These are phyloP conservation scores for Fusarium sp. DNA, from an alignment of 2,329 filamentous ascomycete genomes.

Conservation along the genomic window DNA sequence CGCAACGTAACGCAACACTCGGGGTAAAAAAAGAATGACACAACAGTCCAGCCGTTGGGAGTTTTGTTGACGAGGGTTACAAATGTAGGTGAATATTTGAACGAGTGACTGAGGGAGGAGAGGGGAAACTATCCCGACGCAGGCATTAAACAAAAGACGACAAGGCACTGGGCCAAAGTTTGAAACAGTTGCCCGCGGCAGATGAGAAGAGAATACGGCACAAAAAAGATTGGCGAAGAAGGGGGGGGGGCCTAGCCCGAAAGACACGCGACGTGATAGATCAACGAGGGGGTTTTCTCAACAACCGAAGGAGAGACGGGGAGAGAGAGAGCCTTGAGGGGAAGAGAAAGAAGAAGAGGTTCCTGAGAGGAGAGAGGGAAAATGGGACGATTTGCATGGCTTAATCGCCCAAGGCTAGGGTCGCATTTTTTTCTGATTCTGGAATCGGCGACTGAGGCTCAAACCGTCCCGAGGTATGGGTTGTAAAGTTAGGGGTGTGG, in stretches of 20 bases:
- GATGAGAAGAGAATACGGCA: slow-evolving; percentile 24
- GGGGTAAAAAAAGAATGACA: slow-evolving; percentile 16
- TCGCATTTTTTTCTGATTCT: slow-evolving; percentile 21
- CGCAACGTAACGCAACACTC: neutral
- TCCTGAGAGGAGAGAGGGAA: slow-evolving; percentile 10
- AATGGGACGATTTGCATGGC: slow-evolving; percentile 34
- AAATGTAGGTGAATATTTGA: slow-evolving; percentile 1
- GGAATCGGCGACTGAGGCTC: slow-evolving; percentile 40
- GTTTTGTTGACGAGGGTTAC: neutral
- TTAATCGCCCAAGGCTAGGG: neutral
- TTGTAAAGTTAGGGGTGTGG: slow-evolving; percentile 15
- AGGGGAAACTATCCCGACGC: slow-evolving; percentile 6
- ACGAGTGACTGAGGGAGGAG: slow-evolving; percentile 18
- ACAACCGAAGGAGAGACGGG: slow-evolving; percentile 12
- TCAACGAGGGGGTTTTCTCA: slow-evolving; percentile 31
- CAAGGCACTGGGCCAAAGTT: slow-evolving; percentile 7
- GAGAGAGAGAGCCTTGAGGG: slow-evolving; percentile 5
- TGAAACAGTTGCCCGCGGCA: slow-evolving; percentile 40
- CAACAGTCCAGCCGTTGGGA: slow-evolving; percentile 46
- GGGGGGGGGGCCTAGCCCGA: slow-evolving; percentile 30
- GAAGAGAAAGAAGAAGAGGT: slow-evolving; percentile 11
- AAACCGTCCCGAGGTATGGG: slow-evolving; percentile 41
- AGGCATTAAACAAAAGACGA: slow-evolving; percentile 2
- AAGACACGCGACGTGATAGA: slow-evolving; percentile 16
- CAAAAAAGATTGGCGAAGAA: slow-evolving; percentile 13